Conservation (phyloP, 192 early-diverging fungal genomes). For the Rhizophagus prolifer region DNA sequence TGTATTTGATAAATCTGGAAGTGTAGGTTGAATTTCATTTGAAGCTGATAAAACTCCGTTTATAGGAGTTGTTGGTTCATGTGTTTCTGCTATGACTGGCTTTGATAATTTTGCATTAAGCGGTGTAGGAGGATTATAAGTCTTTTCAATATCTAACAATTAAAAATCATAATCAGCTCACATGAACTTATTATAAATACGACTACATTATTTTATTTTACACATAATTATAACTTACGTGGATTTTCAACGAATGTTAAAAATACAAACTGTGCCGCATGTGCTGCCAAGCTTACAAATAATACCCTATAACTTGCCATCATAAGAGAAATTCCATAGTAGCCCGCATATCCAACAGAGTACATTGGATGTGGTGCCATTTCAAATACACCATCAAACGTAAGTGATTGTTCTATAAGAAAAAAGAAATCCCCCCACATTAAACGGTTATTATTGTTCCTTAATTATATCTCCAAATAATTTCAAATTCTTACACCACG, state of each 20-base stretch:
- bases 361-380: constrained; percentile 99
- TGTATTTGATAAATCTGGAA: constrained; percentile 17
- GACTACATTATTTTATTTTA: no score
- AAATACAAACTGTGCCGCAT: constrained; percentile 87
- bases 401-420: constrained; percentile 84
- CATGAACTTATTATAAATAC: neutral
- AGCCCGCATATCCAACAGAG: constrained; percentile 95
- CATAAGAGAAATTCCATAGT: constrained; percentile 92
- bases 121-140: constrained; percentile 51
- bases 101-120: constrained; percentile 34
- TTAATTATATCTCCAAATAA: neutral
- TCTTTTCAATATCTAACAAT: constrained; percentile 60
- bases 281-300: constrained; percentile 84
- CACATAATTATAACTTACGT: constrained; percentile 47
- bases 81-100: neutral
- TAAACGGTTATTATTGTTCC: constrained; percentile 25
- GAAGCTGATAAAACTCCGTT: neutral
- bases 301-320: constrained; percentile 89
- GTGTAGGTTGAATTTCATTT: constrained; percentile 10
- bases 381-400: constrained; percentile 93
- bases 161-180: neutral
- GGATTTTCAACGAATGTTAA: constrained; percentile 91
- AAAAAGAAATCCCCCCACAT: constrained; percentile 99
- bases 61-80: neutral
- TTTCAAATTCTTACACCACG: constrained; percentile 78